Percentiles rank a stretch among this genome's conserved stretches.
Conservation (phyloP, 805 yeast genomes). For the Myxozyma mucilagina region DNA sequence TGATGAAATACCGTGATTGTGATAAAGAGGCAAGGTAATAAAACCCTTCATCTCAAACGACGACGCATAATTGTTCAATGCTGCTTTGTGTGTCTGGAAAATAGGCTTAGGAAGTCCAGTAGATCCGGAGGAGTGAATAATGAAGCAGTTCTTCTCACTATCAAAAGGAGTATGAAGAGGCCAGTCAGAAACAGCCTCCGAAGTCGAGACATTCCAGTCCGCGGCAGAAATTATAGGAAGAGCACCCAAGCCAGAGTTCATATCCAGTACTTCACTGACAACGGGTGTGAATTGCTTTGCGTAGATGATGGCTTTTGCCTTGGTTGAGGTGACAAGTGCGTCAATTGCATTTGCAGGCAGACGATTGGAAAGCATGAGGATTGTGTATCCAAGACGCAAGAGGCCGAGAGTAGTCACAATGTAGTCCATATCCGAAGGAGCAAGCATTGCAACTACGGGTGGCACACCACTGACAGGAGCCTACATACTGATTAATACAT, state of each 20-base stretch:
- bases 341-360: slow-evolving; percentile 14
- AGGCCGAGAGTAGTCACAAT: slow-evolving; percentile 18
- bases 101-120: slow-evolving; percentile 25
- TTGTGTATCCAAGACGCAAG: slow-evolving; percentile 18
- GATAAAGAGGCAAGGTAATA: slow-evolving; percentile 22
- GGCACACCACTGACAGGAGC: slow-evolving; percentile 1
- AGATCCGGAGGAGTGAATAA: slow-evolving; percentile 26
- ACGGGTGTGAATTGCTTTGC: slow-evolving; percentile 2
- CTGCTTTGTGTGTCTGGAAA: slow-evolving; percentile 15
- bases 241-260: neutral
- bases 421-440: slow-evolving; percentile 20
- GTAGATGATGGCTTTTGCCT: slow-evolving; percentile 1
- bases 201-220: neutral
- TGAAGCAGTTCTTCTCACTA: slow-evolving; percentile 7
- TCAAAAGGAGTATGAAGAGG: slow-evolving; percentile 5
- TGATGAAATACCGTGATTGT: slow-evolving; percentile 20
- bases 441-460: slow-evolving; percentile 15
- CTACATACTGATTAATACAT: neutral
- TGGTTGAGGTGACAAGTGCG: slow-evolving; percentile 7
- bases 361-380: slow-evolving; percentile 20
- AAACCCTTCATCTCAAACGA: slow-evolving; percentile 14
- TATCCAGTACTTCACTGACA: neutral
- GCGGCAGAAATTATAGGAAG: slow-evolving; percentile 5
- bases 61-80: slow-evolving; percentile 13
- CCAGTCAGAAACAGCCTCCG: slow-evolving; percentile 1